Percentiles rank a stretch among this genome's conserved stretches.
Conservation (phyloP, 2,329 filamentous ascomycete genomes). For the Periconia digitata region DNA sequence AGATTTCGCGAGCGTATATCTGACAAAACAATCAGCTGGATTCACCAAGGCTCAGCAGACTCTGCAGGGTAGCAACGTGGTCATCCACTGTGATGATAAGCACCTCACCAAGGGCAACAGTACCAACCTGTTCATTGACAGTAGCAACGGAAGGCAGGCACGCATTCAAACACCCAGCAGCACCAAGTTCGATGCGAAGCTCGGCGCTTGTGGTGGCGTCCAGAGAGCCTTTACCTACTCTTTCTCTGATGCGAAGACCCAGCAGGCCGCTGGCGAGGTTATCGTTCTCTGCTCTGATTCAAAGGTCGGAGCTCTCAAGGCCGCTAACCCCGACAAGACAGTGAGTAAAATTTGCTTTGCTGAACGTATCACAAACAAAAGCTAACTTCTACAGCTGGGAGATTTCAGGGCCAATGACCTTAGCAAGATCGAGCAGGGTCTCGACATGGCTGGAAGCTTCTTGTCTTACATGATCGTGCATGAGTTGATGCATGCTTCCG, state of each 20-base stretch:
- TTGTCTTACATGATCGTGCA: conserved; percentile 5
- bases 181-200: background rate
- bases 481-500: conserved; percentile 3
- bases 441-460: conserved; percentile 1
- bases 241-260: background rate
- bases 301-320: background rate
- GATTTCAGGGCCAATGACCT: background rate
- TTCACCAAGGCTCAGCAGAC: background rate
- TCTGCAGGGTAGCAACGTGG: background rate
- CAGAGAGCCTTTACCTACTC: conserved; percentile 1
- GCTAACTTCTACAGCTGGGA: background rate
- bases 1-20: background rate
- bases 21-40: background rate
- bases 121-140: background rate
- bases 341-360: background rate
- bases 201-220: conserved; percentile 2
- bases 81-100: conserved; percentile 6
- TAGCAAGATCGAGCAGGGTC: background rate
- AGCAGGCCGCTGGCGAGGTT: conserved; percentile 1
- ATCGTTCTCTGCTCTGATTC: conserved; percentile 4
- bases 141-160: conserved; percentile 1
- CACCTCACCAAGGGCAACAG: background rate
- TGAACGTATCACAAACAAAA: background rate
- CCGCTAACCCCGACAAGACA: background rate
- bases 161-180: background rate